Percentiles rank a stretch among this genome's conserved stretches.
These are phyloP conservation scores for Infundibulicybe gibba DNA, from an alignment of 768 basidiomycete species.

Conservation along the genomic window DNA sequence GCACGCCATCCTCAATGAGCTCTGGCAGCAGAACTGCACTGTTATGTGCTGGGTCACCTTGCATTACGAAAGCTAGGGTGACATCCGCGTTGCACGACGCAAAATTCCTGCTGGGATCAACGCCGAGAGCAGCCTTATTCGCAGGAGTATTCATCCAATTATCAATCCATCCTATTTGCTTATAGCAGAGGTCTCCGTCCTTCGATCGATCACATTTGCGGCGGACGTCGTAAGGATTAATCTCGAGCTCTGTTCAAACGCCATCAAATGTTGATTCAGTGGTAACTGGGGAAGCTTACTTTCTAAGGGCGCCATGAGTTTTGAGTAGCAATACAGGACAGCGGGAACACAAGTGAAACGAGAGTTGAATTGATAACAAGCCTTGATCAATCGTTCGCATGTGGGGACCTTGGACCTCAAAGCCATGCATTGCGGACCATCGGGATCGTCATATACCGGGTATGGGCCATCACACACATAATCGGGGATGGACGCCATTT, in stretches of 20 bases:
- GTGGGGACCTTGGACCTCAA: conserved; percentile 64
- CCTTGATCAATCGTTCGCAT: conserved; percentile 70
- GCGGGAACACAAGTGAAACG: conserved; percentile 73
- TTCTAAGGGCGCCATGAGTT: conserved; percentile 68
- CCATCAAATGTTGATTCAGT: neutral
- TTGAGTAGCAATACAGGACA: conserved; percentile 72
- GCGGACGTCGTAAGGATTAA: conserved; percentile 91
- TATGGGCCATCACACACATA: conserved; percentile 82
- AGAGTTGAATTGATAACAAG: conserved; percentile 62
- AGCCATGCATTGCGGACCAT: conserved; percentile 62
- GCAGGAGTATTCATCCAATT: conserved; percentile 78
- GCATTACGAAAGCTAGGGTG: conserved; percentile 74
- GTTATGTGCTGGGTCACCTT: conserved; percentile 88
- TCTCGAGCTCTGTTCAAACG: conserved; percentile 45
- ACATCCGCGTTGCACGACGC: conserved; percentile 75
- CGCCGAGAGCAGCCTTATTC: conserved; percentile 79
- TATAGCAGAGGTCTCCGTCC: conserved; percentile 76
- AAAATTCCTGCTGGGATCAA: conserved; percentile 54
- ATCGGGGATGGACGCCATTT: conserved; percentile 79
- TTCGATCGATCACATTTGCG: conserved; percentile 63
- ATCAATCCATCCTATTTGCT: conserved; percentile 84
- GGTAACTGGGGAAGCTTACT: conserved; percentile 53
- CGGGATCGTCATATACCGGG: conserved; percentile 69
- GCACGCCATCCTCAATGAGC: conserved; percentile 77
- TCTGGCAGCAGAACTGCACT: conserved; percentile 75